phyloP scores from a whole-genome alignment of 805 yeast species.

The Candida stauntonica region DNA sequence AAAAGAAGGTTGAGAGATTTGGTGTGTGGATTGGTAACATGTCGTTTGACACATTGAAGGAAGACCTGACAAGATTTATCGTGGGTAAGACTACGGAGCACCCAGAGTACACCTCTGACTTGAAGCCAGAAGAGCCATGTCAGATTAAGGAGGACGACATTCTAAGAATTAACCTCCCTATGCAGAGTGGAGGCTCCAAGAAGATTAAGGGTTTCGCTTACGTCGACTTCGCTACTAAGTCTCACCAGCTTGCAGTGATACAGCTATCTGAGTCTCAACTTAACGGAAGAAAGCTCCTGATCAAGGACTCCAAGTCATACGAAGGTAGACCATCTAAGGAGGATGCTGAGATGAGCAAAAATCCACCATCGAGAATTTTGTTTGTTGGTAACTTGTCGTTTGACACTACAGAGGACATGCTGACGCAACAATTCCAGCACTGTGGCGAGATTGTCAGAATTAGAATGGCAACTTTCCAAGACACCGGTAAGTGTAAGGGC shows the following conservation, averaged over 20 bases:
- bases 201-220: slow-evolving; percentile 86
- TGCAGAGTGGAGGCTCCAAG: slow-evolving; percentile 43
- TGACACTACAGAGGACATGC: slow-evolving; percentile 78
- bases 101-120: slow-evolving; percentile 27
- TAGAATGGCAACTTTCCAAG: slow-evolving; percentile 98
- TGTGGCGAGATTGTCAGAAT: slow-evolving; percentile 83
- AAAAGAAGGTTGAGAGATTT: slow-evolving; percentile 41
- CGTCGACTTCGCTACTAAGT: slow-evolving; percentile 64
- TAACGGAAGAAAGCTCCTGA: slow-evolving; percentile 81
- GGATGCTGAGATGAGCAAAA: slow-evolving; percentile 50
- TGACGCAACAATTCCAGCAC: slow-evolving; percentile 80
- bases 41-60: slow-evolving; percentile 76
- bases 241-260: slow-evolving; percentile 59
- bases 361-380: slow-evolving; percentile 83
- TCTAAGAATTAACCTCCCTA: slow-evolving; percentile 77
- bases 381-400: slow-evolving; percentile 93
- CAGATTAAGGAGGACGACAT: slow-evolving; percentile 55
- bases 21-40: slow-evolving; percentile 96
- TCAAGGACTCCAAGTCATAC: slow-evolving; percentile 73
- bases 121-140: slow-evolving; percentile 29
- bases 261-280: slow-evolving; percentile 65
- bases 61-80: slow-evolving; percentile 65
- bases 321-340: slow-evolving; percentile 80
- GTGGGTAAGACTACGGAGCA: slow-evolving; percentile 48
- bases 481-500: slow-evolving; percentile 93